A percentile compares a stretch with the other conserved stretches of the same genome.
Conservation (phyloP, 352 stramenopile species). For the Phytopythium ostracodes region DNA sequence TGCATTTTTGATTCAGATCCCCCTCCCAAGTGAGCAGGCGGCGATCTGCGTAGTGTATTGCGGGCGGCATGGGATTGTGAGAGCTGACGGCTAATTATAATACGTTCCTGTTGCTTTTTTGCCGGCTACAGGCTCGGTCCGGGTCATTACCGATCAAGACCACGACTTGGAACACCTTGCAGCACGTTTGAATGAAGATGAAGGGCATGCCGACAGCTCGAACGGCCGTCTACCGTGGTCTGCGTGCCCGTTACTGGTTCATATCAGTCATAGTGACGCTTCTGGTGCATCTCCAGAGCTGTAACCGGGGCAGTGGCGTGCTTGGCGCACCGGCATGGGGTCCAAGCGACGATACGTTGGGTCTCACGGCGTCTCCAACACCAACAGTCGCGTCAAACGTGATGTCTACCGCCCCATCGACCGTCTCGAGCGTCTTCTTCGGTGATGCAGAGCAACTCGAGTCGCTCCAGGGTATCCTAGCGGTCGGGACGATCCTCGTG, state of each 20-base stretch:
- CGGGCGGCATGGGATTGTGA: background rate
- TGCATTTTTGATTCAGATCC: background rate
- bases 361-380: background rate
- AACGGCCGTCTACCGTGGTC: background rate
- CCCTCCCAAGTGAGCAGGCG: background rate
- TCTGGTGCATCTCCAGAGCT: background rate
- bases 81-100: background rate
- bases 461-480: conserved; percentile 16
- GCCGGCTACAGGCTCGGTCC: background rate
- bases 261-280: background rate
- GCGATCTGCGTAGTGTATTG: background rate
- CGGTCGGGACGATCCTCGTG: conserved; percentile 20
- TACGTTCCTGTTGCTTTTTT: background rate
- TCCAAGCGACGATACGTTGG: background rate
- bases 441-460: background rate
- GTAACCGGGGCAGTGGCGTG: background rate
- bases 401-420: background rate
- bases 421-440: conserved; percentile 21
- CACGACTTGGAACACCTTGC: background rate
- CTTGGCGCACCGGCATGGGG: background rate
- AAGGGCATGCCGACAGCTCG: background rate
- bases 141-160: background rate
- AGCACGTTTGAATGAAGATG: background rate
- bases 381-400: background rate
- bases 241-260: background rate